These are phyloP conservation scores for Chaetomium sp. DNA, from an alignment of 2,329 filamentous ascomycete genomes.

Conservation along the genomic window DNA sequence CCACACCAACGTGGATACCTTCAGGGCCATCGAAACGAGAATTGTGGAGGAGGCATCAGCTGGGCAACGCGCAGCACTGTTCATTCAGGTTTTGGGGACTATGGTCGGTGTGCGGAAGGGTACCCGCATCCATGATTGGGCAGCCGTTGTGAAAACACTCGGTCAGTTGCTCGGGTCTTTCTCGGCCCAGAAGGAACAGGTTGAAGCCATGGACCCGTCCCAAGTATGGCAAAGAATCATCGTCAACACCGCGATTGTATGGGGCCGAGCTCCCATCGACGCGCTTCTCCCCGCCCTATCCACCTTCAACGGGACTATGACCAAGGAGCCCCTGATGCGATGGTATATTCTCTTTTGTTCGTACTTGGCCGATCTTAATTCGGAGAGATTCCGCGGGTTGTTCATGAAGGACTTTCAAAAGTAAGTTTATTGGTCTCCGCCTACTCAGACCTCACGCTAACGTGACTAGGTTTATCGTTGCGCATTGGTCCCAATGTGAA, in stretches of 20 bases:
- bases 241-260: slow-evolving; percentile 64
- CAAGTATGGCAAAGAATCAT: slow-evolving; percentile 61
- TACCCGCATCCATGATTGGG: slow-evolving; percentile 73
- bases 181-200: slow-evolving; percentile 44
- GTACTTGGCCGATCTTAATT: slow-evolving; percentile 73
- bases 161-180: slow-evolving; percentile 55
- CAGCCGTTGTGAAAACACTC: slow-evolving; percentile 59
- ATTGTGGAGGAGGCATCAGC: slow-evolving; percentile 56
- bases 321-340: slow-evolving; percentile 63
- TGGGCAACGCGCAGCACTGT: slow-evolving; percentile 49
- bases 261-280: slow-evolving; percentile 79
- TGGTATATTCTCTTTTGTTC: slow-evolving; percentile 87
- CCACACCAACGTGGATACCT: slow-evolving; percentile 73
- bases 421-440: slow-evolving; percentile 45
- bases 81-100: slow-evolving; percentile 65
- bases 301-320: slow-evolving; percentile 65
- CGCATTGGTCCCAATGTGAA: slow-evolving; percentile 68
- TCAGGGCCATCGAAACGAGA: slow-evolving; percentile 66
- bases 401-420: slow-evolving; percentile 80
- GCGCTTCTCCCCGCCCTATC: slow-evolving; percentile 71
- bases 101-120: slow-evolving; percentile 81
- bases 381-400: slow-evolving; percentile 75
- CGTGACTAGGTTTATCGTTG: slow-evolving; percentile 66
- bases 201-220: slow-evolving; percentile 42
- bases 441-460: slow-evolving; percentile 29